phyloP scores from a whole-genome alignment of 352 stramenopile genomes.

The Phytophthora cryptogea region DNA sequence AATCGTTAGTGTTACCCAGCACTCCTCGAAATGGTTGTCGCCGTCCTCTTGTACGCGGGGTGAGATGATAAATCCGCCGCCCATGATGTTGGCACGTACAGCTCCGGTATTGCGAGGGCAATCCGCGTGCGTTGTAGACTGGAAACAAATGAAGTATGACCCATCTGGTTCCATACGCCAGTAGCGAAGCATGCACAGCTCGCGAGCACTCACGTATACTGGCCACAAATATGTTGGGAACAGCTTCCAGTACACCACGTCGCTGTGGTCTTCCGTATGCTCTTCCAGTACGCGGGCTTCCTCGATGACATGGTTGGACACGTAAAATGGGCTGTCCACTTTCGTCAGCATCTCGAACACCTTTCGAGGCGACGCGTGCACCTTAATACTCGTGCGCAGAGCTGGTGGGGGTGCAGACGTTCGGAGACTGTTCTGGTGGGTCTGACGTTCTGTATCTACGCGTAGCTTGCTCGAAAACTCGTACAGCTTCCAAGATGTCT shows the following conservation, averaged over 20 bases:
- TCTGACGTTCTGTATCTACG: constrained; percentile 65
- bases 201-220: constrained; percentile 62
- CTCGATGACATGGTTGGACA: constrained; percentile 76
- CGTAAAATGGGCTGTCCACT: constrained; percentile 73
- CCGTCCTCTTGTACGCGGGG: constrained; percentile 50
- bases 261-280: constrained; percentile 70
- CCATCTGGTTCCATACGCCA: constrained; percentile 83
- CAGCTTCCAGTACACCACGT: constrained; percentile 82
- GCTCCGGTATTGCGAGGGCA: constrained; percentile 42
- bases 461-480: constrained; percentile 75
- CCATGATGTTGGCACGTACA: constrained; percentile 69
- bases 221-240: constrained; percentile 75
- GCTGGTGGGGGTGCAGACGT: constrained; percentile 50
- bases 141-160: constrained; percentile 87
- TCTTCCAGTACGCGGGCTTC: constrained; percentile 64
- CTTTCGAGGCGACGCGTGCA: constrained; percentile 62
- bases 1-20: constrained; percentile 78
- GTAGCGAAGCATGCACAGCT: constrained; percentile 79
- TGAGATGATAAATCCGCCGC: constrained; percentile 77
- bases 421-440: constrained; percentile 43
- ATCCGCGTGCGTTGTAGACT: constrained; percentile 74
- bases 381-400: constrained; percentile 73
- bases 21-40: constrained; percentile 71
- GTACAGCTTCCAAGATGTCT: constrained; percentile 77
- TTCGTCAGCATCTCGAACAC: constrained; percentile 85